Evolutionary conservation across 2,329 filamentous ascomycete genomes (phyloP).

Genomic region (Colletotrichum coccodes): DNA sequence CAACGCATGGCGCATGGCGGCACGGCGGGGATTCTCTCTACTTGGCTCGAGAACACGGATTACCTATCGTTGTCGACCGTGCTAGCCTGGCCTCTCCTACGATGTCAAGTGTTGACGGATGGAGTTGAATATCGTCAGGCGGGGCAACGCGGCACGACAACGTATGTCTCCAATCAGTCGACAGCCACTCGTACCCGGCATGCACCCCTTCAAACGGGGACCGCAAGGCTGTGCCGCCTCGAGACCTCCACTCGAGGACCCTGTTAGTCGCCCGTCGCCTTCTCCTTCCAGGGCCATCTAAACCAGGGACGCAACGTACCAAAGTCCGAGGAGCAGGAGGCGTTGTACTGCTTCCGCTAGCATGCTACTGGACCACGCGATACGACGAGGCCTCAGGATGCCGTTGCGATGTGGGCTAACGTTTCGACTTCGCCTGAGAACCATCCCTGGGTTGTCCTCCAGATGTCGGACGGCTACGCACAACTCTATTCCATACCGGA

Average conservation of each 20-base stretch:
- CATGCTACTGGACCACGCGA: constrained; percentile 18
- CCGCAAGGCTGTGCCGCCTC: constrained; percentile 30
- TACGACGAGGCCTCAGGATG: constrained; percentile 19
- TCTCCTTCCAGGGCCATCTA: not conserved
- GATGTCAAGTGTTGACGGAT: not conserved
- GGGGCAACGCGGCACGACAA: constrained; percentile 2
- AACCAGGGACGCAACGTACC: constrained; percentile 20
- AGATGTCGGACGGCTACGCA: not conserved
- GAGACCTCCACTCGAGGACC: not conserved
- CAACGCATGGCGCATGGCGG: not conserved
- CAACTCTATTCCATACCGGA: constrained; percentile 7
- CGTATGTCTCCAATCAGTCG: not conserved
- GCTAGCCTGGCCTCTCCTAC: not conserved
- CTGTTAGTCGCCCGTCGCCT: not conserved
- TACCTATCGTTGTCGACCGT: not conserved
- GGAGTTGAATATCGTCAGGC: not conserved
- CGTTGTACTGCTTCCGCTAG: constrained; percentile 2
- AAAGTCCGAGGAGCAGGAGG: constrained; percentile 11
- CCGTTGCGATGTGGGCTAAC: not conserved
- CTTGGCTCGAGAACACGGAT: not conserved
- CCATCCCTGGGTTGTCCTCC: not conserved
- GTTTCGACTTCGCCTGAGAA: constrained; percentile 23
- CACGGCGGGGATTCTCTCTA: not conserved
- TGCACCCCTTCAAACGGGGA: constrained; percentile 27
- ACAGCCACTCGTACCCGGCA: not conserved